phyloP scores from a whole-genome alignment of 2,329 filamentous ascomycete genomes.

The Pezicula neosporulosa region DNA sequence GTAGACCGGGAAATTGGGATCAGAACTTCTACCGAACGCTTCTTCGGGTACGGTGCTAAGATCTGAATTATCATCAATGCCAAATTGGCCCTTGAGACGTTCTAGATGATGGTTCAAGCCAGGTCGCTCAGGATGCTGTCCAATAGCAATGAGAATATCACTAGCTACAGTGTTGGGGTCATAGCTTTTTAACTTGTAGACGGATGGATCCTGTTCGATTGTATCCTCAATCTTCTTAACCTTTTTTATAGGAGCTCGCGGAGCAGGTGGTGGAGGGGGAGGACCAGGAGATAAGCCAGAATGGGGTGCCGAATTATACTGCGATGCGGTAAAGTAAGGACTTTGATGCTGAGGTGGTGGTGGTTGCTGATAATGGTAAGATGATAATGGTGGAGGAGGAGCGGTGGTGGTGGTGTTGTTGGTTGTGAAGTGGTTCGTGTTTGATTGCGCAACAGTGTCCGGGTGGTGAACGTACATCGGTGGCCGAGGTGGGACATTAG shows the following conservation, averaged over 20 bases:
- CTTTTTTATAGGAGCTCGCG: neutral
- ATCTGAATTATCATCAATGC: constrained; percentile 5
- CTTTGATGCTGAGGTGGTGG: neutral
- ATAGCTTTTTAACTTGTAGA: constrained; percentile 33
- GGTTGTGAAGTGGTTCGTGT: too few species aligned
- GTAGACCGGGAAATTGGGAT: neutral
- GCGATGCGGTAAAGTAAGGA: neutral
- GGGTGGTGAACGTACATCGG: too few species aligned
- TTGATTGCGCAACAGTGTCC: too few species aligned
- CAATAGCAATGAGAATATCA: constrained; percentile 59
- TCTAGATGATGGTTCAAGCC: constrained; percentile 56
- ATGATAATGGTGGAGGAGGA: neutral
- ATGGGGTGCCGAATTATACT: neutral
- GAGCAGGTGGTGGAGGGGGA: neutral
- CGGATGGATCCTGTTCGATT: neutral
- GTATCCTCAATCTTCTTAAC: neutral
- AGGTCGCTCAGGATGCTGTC: constrained; percentile 56
- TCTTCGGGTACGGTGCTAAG: constrained; percentile 10
- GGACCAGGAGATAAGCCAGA: neutral
- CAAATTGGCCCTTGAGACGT: neutral
- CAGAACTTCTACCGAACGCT: neutral
- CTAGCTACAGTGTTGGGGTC: constrained; percentile 59
- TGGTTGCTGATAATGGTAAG: neutral
- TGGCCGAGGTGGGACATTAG: neutral
- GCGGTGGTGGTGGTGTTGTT: neutral